A percentile compares a stretch with the other conserved stretches of the same genome.
These are phyloP conservation scores for Lojkania enalia DNA, from an alignment of 2,329 filamentous ascomycete species.

Conservation along the genomic window DNA sequence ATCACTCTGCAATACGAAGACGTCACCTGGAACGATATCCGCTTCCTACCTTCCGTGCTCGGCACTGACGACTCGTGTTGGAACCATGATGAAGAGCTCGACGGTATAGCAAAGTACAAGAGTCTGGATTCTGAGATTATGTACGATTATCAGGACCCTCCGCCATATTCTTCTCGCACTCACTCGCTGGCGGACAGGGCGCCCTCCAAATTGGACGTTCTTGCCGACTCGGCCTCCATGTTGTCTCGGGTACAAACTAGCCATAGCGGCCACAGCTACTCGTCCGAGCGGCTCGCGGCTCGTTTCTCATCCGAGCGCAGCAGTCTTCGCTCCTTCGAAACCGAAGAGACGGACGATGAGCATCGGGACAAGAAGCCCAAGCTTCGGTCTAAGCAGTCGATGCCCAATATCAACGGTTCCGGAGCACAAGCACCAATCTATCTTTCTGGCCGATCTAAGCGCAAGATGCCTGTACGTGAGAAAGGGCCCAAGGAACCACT, in stretches of 20 bases:
- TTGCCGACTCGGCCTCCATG: conserved; percentile 43
- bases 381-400: conserved; percentile 41
- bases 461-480: conserved; percentile 46
- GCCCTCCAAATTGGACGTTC: conserved; percentile 43
- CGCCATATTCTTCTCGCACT: conserved; percentile 48
- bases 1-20: conserved; percentile 46
- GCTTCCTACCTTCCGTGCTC: conserved; percentile 37
- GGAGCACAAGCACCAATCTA: conserved; percentile 39
- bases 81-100: conserved; percentile 45
- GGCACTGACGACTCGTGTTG: conserved; percentile 44
- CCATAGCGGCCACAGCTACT: conserved; percentile 24
- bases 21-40: conserved; percentile 46
- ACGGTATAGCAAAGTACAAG: conserved; percentile 42
- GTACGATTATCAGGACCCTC: conserved; percentile 49
- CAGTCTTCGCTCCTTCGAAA: conserved; percentile 43
- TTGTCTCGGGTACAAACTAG: conserved; percentile 40
- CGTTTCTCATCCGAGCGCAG: conserved; percentile 40
- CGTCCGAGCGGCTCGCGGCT: conserved; percentile 9
- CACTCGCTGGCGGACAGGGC: conserved; percentile 43
- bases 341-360: conserved; percentile 43
- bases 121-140: conserved; percentile 46
- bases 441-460: conserved; percentile 46
- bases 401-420: conserved; percentile 33
- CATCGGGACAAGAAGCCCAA: conserved; percentile 48
- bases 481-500: conserved; percentile 45